Evolutionary conservation across 75 land plant species (phyloP).

Genomic region (Picea glauca): DNA sequence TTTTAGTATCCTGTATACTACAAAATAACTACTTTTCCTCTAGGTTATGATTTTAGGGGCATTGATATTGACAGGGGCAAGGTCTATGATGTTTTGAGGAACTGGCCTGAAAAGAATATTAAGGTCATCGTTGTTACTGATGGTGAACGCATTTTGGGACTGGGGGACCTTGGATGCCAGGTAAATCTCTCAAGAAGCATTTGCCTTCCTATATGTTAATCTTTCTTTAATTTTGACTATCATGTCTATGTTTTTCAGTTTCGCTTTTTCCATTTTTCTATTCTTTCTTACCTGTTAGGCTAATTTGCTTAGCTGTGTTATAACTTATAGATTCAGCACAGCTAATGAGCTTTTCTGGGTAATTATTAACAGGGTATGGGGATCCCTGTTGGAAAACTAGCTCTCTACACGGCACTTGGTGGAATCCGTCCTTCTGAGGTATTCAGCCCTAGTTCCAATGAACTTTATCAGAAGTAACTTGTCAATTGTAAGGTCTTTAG

Average conservation of each 20-base stretch:
- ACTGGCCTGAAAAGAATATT: constrained; percentile 48
- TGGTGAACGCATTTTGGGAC: constrained; percentile 49
- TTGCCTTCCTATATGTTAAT: not conserved
- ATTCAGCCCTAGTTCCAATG: constrained; percentile 4
- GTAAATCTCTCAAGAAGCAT: constrained; percentile 6
- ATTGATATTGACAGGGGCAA: constrained; percentile 26
- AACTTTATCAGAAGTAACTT: not conserved
- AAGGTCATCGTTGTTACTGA: constrained; percentile 51
- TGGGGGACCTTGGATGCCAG: constrained; percentile 49
- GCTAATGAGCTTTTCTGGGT: not conserved
- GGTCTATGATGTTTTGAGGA: constrained; percentile 35
- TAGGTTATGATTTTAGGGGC: constrained; percentile 5
- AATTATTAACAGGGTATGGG: constrained; percentile 47
- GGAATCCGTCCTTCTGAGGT: constrained; percentile 50
- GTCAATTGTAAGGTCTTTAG: not conserved
- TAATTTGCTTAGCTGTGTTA: constrained; percentile 1
- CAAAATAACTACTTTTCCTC: not conserved
- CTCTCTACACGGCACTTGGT: constrained; percentile 48
- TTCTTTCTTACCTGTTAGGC: not conserved
- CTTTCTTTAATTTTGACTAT: not conserved
- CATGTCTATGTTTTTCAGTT: not conserved
- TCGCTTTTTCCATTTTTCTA: not conserved
- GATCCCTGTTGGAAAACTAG: constrained; percentile 52
- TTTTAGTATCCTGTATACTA: not conserved
- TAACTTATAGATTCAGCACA: not conserved